Percentiles rank a stretch among this genome's conserved stretches.
These are phyloP conservation scores for Geotrichum europaeum DNA, from an alignment of 1,139 yeast species.

Conservation along the genomic window DNA sequence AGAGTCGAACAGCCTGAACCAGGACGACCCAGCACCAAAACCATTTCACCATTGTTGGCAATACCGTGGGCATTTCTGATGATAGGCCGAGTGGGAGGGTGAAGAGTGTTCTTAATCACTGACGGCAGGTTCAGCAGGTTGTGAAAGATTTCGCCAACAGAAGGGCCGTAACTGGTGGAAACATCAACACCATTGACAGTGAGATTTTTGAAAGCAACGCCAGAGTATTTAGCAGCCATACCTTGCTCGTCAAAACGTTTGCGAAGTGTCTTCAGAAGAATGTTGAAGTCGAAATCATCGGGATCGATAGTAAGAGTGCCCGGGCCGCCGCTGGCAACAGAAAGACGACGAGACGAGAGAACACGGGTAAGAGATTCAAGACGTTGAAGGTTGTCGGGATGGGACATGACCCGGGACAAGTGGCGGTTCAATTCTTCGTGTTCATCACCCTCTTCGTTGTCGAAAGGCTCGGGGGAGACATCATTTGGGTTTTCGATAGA, in stretches of 20 bases:
- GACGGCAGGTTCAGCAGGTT: conserved; percentile 32
- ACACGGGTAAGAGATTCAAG: conserved; percentile 41
- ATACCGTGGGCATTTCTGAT: conserved; percentile 18
- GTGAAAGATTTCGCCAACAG: conserved; percentile 42
- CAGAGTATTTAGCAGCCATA: conserved; percentile 44
- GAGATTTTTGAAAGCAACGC: conserved; percentile 43
- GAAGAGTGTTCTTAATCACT: conserved; percentile 17
- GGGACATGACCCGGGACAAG: conserved; percentile 23
- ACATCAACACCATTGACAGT: conserved; percentile 50
- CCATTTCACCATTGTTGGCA: conserved; percentile 46
- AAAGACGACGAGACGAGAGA: conserved; percentile 40
- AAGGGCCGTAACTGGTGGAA: conserved; percentile 47
- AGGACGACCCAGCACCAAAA: conserved; percentile 55
- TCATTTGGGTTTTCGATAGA: conserved; percentile 1
- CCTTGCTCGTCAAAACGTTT: conserved; percentile 39
- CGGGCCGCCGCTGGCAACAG: conserved; percentile 34
- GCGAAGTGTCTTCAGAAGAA: conserved; percentile 34
- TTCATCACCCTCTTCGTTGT: conserved; percentile 14
- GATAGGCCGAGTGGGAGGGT: conserved; percentile 12
- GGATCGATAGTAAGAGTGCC: conserved; percentile 36
- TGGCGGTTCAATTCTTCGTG: conserved; percentile 19
- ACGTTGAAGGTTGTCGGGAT: conserved; percentile 34
- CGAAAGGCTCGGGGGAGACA: conserved; percentile 6
- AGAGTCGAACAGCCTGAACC: conserved; percentile 62
- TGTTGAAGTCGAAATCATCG: conserved; percentile 39